phyloP scores from a whole-genome alignment of 2,329 filamentous ascomycete genomes.

The Sordariomycetes sp. region DNA sequence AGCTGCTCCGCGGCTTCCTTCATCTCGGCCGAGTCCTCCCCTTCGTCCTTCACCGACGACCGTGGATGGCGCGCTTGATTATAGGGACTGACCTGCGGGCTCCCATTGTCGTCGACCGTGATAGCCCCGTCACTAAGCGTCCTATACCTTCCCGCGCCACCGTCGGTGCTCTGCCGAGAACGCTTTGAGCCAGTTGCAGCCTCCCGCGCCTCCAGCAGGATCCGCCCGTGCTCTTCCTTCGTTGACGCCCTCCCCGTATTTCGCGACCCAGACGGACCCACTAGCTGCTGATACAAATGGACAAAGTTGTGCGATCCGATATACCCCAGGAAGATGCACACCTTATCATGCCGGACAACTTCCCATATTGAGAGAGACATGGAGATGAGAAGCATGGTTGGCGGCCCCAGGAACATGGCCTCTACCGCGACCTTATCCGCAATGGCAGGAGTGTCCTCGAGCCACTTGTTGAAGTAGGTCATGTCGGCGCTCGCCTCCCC shows the following conservation, averaged over 20 bases:
- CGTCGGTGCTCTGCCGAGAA: background rate
- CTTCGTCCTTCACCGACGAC: conserved; percentile 17
- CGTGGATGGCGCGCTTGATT: background rate
- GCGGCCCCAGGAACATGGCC: conserved; percentile 57
- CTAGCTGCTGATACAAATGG: conserved; percentile 48
- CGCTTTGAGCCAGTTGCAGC: conserved; percentile 20
- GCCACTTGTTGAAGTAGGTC: conserved; percentile 56
- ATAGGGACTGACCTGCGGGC: conserved; percentile 7
- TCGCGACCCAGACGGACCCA: conserved; percentile 21
- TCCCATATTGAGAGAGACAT: conserved; percentile 56
- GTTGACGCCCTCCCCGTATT: conserved; percentile 24
- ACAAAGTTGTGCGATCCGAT: conserved; percentile 59
- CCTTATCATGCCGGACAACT: conserved; percentile 54
- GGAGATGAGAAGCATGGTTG: conserved; percentile 55
- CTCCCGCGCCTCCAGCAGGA: conserved; percentile 42
- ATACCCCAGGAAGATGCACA: conserved; percentile 54
- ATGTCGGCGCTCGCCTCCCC: conserved; percentile 56
- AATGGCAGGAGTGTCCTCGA: conserved; percentile 46
- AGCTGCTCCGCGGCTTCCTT: conserved; percentile 53
- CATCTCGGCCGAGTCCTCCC: conserved; percentile 58
- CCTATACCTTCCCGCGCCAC: background rate
- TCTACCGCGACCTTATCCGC: conserved; percentile 51
- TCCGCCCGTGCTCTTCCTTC: conserved; percentile 47
- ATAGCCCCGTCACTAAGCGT: background rate
- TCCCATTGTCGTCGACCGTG: background rate